A percentile compares a stretch with the other conserved stretches of the same genome.
Evolutionary conservation across 108 stramenopile genomes (phyloP).

Genomic region (Nannochloropsis salina): DNA sequence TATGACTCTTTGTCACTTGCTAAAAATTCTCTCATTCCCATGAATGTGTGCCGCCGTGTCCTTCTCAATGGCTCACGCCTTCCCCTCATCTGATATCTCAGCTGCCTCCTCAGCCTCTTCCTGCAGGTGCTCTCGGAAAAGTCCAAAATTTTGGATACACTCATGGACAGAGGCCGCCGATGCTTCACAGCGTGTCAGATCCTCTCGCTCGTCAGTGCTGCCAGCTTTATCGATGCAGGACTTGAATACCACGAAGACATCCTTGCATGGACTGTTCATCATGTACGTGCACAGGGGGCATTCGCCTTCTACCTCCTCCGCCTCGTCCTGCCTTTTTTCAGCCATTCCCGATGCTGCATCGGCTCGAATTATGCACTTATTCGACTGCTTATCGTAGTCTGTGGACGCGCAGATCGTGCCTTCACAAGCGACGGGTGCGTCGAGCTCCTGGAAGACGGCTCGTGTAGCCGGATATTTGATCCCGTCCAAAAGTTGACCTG

Average conservation of each 20-base stretch:
- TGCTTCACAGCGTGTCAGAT: not conserved
- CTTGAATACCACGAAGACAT: not conserved
- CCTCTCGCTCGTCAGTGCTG: not conserved
- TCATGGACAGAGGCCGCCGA: not conserved
- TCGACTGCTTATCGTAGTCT: not conserved
- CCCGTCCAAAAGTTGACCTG: not conserved
- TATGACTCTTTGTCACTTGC: too few species aligned
- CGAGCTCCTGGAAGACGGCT: not conserved
- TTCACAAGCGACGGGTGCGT: not conserved
- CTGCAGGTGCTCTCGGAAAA: not conserved
- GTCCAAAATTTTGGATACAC: slow-evolving; percentile 13
- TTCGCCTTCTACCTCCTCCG: not conserved
- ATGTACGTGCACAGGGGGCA: not conserved
- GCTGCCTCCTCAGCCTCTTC: not conserved
- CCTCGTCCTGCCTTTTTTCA: not conserved
- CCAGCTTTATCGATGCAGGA: slow-evolving; percentile 9
- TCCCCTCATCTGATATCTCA: not conserved
- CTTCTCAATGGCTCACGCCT: too few species aligned
- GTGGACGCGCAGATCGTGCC: slow-evolving; percentile 2
- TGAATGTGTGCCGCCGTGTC: too few species aligned
- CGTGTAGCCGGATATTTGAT: not conserved
- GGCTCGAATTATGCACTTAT: not conserved
- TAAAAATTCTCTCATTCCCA: too few species aligned
- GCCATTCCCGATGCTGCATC: not conserved
- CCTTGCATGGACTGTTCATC: slow-evolving; percentile 1